Evolutionary conservation across 2,329 filamentous ascomycete genomes (phyloP).

Genomic region (Immersiporthe knoxdaviesiana): DNA sequence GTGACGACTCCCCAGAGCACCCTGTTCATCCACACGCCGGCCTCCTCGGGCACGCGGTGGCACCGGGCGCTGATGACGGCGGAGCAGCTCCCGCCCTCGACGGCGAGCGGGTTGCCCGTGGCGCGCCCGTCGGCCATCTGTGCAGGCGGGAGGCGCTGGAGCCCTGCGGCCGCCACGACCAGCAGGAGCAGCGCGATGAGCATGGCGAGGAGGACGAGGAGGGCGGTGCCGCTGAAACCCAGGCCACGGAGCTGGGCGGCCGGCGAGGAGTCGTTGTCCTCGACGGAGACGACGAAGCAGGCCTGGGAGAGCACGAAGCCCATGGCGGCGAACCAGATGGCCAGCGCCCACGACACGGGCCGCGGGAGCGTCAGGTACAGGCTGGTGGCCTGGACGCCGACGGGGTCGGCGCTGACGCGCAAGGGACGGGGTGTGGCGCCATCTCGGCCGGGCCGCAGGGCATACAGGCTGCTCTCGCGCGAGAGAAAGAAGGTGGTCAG

Average conservation of each 20-base stretch:
- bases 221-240: conserved; percentile 47
- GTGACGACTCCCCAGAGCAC: conserved; percentile 52
- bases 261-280: conserved; percentile 18
- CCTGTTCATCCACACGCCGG: conserved; percentile 41
- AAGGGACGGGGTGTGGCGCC: conserved; percentile 40
- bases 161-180: conserved; percentile 43
- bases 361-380: conserved; percentile 56
- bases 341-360: conserved; percentile 48
- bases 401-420: conserved; percentile 49
- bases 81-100: conserved; percentile 53
- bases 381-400: conserved; percentile 50
- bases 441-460: conserved; percentile 27
- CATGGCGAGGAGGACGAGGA: conserved; percentile 47
- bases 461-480: conserved; percentile 53
- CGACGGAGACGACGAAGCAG: conserved; percentile 40
- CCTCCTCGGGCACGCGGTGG: conserved; percentile 42
- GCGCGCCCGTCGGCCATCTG: conserved; percentile 41
- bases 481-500: conserved; percentile 54
- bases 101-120: conserved; percentile 52
- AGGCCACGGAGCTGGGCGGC: conserved; percentile 38
- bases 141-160: conserved; percentile 44
- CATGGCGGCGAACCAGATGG: conserved; percentile 48
- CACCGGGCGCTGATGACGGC: conserved; percentile 56
- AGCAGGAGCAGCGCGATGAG: conserved; percentile 43
- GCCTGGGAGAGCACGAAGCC: conserved; percentile 52